Percentiles rank a stretch among this genome's conserved stretches.
Evolutionary conservation across 1,284 basidiomycete species (phyloP).

Genomic region (Ganoderma meredithae): DNA sequence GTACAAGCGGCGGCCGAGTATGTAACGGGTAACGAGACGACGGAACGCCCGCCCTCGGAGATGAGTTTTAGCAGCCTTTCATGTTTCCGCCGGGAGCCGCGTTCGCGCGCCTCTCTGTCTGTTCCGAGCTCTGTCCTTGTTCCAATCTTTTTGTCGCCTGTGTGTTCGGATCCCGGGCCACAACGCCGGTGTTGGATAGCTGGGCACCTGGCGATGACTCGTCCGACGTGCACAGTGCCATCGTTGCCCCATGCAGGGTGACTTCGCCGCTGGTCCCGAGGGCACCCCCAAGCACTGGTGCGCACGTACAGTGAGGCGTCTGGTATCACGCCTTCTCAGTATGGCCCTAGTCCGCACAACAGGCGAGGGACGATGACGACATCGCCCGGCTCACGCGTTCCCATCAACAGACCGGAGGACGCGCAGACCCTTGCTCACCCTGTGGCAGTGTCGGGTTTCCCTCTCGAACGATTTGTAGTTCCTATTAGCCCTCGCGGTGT

Average conservation of each 20-base stretch:
- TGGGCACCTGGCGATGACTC: background rate
- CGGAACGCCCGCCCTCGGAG: conserved; percentile 6
- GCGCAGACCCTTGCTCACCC: background rate
- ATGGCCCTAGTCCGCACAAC: background rate
- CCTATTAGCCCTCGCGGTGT: background rate
- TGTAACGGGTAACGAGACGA: background rate
- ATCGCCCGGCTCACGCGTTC: background rate
- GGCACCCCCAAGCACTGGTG: background rate
- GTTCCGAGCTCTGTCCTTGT: background rate
- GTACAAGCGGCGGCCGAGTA: background rate
- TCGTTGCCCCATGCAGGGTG: background rate
- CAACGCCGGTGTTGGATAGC: background rate
- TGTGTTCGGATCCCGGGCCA: background rate
- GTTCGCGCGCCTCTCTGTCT: background rate
- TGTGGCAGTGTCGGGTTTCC: background rate
- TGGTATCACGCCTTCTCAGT: background rate
- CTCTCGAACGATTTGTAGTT: background rate
- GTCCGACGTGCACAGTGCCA: background rate
- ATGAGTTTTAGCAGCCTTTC: conserved; percentile 2
- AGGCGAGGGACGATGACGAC: background rate
- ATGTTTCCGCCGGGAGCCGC: background rate
- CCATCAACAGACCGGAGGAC: background rate
- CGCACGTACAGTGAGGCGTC: background rate
- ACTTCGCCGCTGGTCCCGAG: background rate
- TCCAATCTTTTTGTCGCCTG: too few species aligned